Evolutionary conservation across 805 yeast species (phyloP).

Genomic region (Hanseniaspora guilliermondii): DNA sequence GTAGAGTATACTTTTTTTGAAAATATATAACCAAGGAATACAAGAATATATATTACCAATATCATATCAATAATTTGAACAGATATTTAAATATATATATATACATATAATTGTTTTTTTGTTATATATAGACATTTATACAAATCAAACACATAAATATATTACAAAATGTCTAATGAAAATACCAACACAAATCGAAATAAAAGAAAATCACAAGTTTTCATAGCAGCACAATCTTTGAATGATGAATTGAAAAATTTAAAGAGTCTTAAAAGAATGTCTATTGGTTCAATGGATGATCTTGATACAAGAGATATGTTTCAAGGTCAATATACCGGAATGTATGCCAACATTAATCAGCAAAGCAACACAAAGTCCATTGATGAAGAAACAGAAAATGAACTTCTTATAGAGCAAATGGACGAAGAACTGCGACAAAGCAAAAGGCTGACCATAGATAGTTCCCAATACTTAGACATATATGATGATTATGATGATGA

Average conservation of each 20-base stretch:
- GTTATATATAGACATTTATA: not conserved
- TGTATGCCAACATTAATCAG: slow-evolving; percentile 32
- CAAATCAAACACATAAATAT: not conserved
- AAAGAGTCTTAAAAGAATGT: slow-evolving; percentile 57
- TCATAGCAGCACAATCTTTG: slow-evolving; percentile 61
- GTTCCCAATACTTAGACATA: slow-evolving; percentile 4
- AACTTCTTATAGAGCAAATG: not conserved
- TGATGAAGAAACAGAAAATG: not conserved
- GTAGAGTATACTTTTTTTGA: too few relatives aligned
- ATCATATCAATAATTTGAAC: not conserved
- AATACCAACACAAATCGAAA: slow-evolving; percentile 14
- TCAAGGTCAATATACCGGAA: not conserved
- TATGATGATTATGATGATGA: slow-evolving; percentile 12
- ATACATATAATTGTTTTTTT: too few relatives aligned
- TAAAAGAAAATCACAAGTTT: slow-evolving; percentile 34
- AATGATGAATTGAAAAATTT: slow-evolving; percentile 65
- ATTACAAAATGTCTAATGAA: not conserved
- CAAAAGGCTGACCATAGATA: slow-evolving; percentile 9
- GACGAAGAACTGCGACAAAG: slow-evolving; percentile 1
- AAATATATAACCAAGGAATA: not conserved
- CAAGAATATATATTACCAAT: not conserved
- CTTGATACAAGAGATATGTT: slow-evolving; percentile 7
- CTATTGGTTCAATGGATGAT: slow-evolving; percentile 47
- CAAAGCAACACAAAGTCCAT: not conserved
- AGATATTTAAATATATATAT: too few relatives aligned